Base-by-base conservation (phyloP, 495 filamentous ascomycete species). In the Cercophora sp. region DNA sequence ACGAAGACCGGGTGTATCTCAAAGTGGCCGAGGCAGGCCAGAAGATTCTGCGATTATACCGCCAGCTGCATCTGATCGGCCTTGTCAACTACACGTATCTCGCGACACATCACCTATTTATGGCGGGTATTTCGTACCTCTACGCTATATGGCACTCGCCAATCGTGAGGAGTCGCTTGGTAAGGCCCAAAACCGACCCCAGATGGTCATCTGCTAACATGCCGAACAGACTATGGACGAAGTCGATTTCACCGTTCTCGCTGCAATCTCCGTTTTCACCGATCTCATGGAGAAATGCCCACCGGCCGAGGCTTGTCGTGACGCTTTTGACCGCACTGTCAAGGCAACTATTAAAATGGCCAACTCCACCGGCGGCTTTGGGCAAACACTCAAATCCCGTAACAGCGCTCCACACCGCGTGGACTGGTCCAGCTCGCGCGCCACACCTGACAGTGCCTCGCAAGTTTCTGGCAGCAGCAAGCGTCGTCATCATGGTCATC, bases 61-160 rank as follows among this genome's bases (percentile, higher is more conserved):
- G 92, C 37, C 88, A 95, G 59, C 70, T 97, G 55, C 92, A 97
- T 72, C 79, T 89, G 13, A 78, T 91, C 37, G 84, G 89, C 46
- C 72, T 96, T 48, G 92, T 97, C 22, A 97, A 96, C 65, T 96
- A 96, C 61, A 96, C 92, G 0, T 97, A 91, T 69, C 70, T 97
- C 42, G 89, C 92, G n/a, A 96, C 92, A 2, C 92, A 96, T 65
- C 92, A 97, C 69, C 77, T 96, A 15, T 97, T 97, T 69, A 96
- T 96, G 88, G 91, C 92, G 15, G 92, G 91, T 18, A 96, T 96
- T 44, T 93, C 92, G 4, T 97, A 96, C 66, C 79, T 97, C 4
- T 97, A 96, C 65, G 90, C 93, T 13, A 92, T 97, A 36, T 97
- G 92, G 92, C 93, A 97, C 65, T 96, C 92, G 6, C 82, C 88